phyloP scores from a whole-genome alignment of 306 rosid species.

The Prunus persica region Prunus_persica_NCBIv2 NC_034010.1:29911001-29911500 shows the following conservation, averaged over 20 bases:
- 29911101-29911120: too few species aligned
- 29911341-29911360: background rate
- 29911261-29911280: background rate
- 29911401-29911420: background rate
- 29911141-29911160: background rate
- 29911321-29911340: background rate
- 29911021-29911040: background rate
- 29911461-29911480: background rate
- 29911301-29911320: background rate
- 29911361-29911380: background rate
- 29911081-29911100: too few species aligned
- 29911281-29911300: background rate
- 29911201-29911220: background rate
- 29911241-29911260: background rate
- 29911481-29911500: background rate
- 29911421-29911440: background rate
- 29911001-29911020: background rate
- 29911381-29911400: background rate
- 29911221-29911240: background rate
- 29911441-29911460: background rate
- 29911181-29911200: background rate
- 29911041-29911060: background rate
- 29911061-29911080: too few species aligned
- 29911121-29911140: too few species aligned
- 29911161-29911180: background rate